Evolutionary conservation across 2,329 filamentous ascomycete species (phyloP), one percentile per base, ranked within the genome.

Genomic region (Alternaria dauci): DNA sequence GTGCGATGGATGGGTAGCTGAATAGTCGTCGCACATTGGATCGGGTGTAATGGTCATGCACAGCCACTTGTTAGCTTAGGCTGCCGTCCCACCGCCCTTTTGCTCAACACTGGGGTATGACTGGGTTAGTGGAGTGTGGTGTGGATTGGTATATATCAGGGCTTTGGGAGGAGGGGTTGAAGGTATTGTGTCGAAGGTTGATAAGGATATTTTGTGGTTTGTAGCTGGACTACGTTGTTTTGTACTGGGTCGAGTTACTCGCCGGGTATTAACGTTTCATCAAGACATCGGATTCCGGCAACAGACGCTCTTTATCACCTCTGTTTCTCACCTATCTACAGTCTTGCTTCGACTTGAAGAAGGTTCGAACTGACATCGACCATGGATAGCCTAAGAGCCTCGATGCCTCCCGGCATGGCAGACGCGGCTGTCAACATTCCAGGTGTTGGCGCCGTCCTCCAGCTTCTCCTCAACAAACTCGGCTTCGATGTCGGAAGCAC

Each of bases 401-500:
- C 44, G 38, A n/a, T 59, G 12, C 57, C 57, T 20, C 44, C 44
- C 32, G 57, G 57, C 36, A 39, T 59, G 8, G 57, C 52, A 11
- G 57, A 56, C 12, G 52, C 44, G 18, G 57, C 57, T 7, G 18
- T 51, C 25, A 50, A 42, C 32, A 51, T 51, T 38, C 57, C 57
- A 4, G 57, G 57, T 1, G 6, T 59, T 25, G 57, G 57, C 16
- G 52, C 57, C n/a, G 20, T 59, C 8, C 4, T 50, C 12, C 57
- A 59, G 52, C 23, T 59, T 23, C 11, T 59, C 5, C 39, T 59
- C 8, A 47, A 47, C 38, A 59, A 51, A 47, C 30, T 83, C 25
- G 81, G 82, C 8, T 76, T 85, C 53, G 83, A 85, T 62, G 78
- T 84, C 58, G 82, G 82, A 6, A 59, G 20, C 61, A 84, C 41